Evolutionary conservation across 2,329 filamentous ascomycete genomes (phyloP).

Genomic region (Grosmannia serpens): DNA sequence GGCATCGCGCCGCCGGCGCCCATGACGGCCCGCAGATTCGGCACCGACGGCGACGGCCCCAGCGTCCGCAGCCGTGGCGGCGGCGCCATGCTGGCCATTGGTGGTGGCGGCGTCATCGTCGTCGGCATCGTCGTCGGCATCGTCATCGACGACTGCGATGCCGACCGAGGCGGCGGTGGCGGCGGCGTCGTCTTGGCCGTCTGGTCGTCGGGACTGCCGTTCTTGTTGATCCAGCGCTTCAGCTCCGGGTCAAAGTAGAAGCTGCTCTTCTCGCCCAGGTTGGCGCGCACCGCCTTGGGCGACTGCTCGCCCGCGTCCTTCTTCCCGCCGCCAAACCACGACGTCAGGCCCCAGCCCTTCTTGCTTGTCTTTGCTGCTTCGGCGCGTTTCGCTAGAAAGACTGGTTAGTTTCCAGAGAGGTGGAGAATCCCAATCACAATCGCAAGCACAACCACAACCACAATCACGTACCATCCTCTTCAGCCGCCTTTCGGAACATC

Average conservation of each 20-base stretch:
- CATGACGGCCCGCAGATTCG: conserved; percentile 18
- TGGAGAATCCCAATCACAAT: no score
- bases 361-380: conserved; percentile 45
- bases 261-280: conserved; percentile 83
- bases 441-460: neutral
- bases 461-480: conserved; percentile 49
- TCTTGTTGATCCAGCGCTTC: conserved; percentile 98
- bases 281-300: conserved; percentile 71
- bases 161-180: conserved; percentile 66
- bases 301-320: conserved; percentile 51
- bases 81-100: neutral
- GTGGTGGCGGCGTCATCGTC: conserved; percentile 15
- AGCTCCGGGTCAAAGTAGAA: conserved; percentile 95
- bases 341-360: conserved; percentile 68
- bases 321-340: conserved; percentile 65
- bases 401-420: no score
- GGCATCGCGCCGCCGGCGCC: conserved; percentile 27
- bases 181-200: conserved; percentile 61
- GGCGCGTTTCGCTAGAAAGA: conserved; percentile 45
- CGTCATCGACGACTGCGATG: conserved; percentile 44
- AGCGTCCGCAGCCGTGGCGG: conserved; percentile 13
- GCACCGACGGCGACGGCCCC: conserved; percentile 8
- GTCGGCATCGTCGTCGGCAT: conserved; percentile 23
- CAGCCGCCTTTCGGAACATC: conserved; percentile 73
- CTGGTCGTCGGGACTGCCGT: conserved; percentile 55